Evolutionary conservation across 1,284 basidiomycete genomes (phyloP), one percentile per base, ranked within the genome.

Genomic region (Fomitiporia mediterranea): DNA sequence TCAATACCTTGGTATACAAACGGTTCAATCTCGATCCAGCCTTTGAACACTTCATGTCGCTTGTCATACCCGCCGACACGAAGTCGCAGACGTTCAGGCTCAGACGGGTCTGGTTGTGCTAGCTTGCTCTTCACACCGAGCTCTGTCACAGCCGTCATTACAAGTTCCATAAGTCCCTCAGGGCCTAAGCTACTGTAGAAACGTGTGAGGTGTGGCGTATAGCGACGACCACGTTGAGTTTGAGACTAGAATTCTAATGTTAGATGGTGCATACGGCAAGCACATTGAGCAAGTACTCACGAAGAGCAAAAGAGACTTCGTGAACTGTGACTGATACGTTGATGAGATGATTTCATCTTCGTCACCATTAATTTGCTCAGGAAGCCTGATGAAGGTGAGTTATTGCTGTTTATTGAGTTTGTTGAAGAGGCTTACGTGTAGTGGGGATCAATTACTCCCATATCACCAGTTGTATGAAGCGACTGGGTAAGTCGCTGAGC

Each of bases 401-500:
- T 43, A 9, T 25, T 61, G 49, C 62, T 63, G 27, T 53, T 56
- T 59, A 27, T 8, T 50, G 27, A 38, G 19, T 35, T 28, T 39
- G 28, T n/a, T n/a, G n/a, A n/a, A n/a, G n/a, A n/a, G n/a, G n/a
- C n/a, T n/a, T 40, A 43, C 34, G 61, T 49, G 66, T 58, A 40
- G 66, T 62, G 58, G 54, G 55, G 57, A 4, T 84, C 86, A 28
- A 82, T 74, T 2, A 84, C 85, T 56, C 87, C 79, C 64, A 90
- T 74, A 68, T 91, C 90, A 0, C 91, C 90, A 13, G 74, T 81
- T 5, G 73, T 68, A 6, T 83, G 77, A 47, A 94, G 65, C 4
- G 81, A 78, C 61, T 86, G 76, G 0, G 87, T 89, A 28, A 94
- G 75, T 52, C 78, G 80, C 44, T 86, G 80, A 0, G 89, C 89